Percentiles rank a stretch among this genome's conserved stretches.
These are phyloP conservation scores for Eremomyces bilateralis DNA, from an alignment of 495 filamentous ascomycete genomes.

Conservation along the genomic window DNA sequence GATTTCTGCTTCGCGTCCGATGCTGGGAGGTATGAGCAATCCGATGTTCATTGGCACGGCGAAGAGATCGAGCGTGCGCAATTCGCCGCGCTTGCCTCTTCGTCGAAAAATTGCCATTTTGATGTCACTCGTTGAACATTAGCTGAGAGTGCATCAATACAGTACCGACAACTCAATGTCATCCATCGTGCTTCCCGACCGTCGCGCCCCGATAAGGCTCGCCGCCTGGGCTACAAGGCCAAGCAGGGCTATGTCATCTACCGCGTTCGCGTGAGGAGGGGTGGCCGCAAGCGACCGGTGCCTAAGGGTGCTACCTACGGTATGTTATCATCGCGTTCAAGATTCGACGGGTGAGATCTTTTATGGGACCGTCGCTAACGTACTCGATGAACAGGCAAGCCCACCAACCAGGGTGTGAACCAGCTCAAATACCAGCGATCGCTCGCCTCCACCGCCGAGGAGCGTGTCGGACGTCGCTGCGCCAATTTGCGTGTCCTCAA, in stretches of 20 bases:
- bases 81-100: slow-evolving; percentile 13
- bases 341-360: neutral
- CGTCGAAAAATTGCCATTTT: no score
- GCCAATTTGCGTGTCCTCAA: slow-evolving; percentile 97
- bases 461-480: slow-evolving; percentile 97
- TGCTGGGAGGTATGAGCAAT: slow-evolving; percentile 95
- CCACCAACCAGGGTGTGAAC: slow-evolving; percentile 99
- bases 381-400: slow-evolving; percentile 56
- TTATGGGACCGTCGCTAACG: slow-evolving; percentile 2
- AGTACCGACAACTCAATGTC: slow-evolving; percentile 96
- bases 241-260: slow-evolving; percentile 99
- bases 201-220: slow-evolving; percentile 97
- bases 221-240: slow-evolving; percentile 99
- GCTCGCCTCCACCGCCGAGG: slow-evolving; percentile 87
- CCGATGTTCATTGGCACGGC: slow-evolving; percentile 11
- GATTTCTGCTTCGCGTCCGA: slow-evolving; percentile 97
- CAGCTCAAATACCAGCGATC: slow-evolving; percentile 99
- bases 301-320: slow-evolving; percentile 95
- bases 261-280: slow-evolving; percentile 88
- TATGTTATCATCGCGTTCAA: slow-evolving; percentile 22
- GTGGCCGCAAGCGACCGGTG: slow-evolving; percentile 88
- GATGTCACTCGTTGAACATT: slow-evolving; percentile 99
- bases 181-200: slow-evolving; percentile 97
- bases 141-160: slow-evolving; percentile 98
- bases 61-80: slow-evolving; percentile 3